phyloP scores from a whole-genome alignment of 2,329 filamentous ascomycete species.

The Chrysosporium queenslandicum region DNA sequence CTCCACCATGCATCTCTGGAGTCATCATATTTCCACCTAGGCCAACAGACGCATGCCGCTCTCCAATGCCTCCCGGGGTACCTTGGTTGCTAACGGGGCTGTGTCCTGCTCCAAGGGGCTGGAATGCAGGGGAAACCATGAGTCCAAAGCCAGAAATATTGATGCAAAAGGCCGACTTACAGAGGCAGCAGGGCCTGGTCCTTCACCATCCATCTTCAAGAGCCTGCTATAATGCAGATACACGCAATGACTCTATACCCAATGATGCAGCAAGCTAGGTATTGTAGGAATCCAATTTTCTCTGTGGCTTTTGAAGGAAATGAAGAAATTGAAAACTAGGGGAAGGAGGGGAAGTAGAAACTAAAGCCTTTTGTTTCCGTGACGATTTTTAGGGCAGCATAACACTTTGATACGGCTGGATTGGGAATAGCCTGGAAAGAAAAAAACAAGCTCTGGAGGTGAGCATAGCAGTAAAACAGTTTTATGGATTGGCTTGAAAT shows the following conservation, averaged over 20 bases:
- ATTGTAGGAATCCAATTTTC: neutral
- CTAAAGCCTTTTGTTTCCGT: neutral
- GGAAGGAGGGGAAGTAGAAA: neutral
- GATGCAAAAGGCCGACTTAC: neutral
- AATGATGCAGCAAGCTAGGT: too few relatives aligned
- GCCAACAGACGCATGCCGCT: neutral
- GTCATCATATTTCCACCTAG: neutral
- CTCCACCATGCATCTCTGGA: neutral
- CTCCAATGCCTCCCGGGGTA: neutral
- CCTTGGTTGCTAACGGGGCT: neutral
- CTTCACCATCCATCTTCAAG: neutral
- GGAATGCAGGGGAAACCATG: neutral
- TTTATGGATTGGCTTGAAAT: conserved; percentile 1
- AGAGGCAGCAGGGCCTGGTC: too few relatives aligned
- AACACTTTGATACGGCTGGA: neutral
- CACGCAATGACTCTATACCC: too few relatives aligned
- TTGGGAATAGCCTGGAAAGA: conserved; percentile 1
- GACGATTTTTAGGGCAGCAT: neutral
- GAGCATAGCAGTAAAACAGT: neutral
- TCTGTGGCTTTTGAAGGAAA: neutral
- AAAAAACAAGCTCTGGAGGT: neutral
- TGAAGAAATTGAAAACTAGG: neutral
- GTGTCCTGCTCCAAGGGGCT: neutral
- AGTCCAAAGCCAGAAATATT: neutral
- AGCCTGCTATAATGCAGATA: neutral